Percentiles rank a stretch among this genome's conserved stretches.
Conservation (phyloP, 148 eudicot genomes). For the Camellia sinensis region DNA sequence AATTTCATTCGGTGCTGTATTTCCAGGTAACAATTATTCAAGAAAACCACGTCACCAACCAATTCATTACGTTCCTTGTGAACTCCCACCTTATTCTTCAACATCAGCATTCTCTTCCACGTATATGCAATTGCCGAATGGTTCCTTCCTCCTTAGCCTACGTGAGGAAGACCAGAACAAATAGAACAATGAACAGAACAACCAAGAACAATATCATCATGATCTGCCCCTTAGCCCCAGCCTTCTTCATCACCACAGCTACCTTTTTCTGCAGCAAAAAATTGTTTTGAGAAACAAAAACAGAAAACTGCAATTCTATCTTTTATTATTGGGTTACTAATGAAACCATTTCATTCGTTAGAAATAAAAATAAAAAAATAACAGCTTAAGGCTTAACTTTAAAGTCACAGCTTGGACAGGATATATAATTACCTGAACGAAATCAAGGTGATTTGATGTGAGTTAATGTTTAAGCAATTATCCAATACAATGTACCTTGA, state of each 20-base stretch:
- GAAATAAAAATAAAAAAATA: neutral
- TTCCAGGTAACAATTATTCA: neutral
- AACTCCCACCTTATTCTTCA: neutral
- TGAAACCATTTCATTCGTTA: neutral
- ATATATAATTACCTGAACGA: neutral
- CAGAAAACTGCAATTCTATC: neutral
- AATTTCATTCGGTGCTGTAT: neutral
- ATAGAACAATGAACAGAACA: constrained; percentile 67
- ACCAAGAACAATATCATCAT: constrained; percentile 82
- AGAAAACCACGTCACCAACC: neutral
- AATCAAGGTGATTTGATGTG: too few species aligned
- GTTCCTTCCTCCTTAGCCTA: constrained; percentile 22
- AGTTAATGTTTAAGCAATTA: too few species aligned
- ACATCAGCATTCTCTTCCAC: constrained; percentile 4
- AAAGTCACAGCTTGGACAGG: neutral
- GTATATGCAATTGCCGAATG: neutral
- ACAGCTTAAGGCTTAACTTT: neutral
- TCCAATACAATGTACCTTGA: too few species aligned
- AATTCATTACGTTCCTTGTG: neutral
- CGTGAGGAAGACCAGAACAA: constrained; percentile 75
- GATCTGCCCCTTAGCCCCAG: constrained; percentile 83
- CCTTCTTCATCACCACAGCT: constrained; percentile 84
- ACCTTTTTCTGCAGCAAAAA: constrained; percentile 73
- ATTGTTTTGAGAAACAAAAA: neutral
- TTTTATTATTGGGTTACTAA: neutral